Evolutionary conservation across 495 filamentous ascomycete genomes (phyloP), one percentile per base, ranked within the genome.

Genomic region (Annulohypoxylon nitens): DNA sequence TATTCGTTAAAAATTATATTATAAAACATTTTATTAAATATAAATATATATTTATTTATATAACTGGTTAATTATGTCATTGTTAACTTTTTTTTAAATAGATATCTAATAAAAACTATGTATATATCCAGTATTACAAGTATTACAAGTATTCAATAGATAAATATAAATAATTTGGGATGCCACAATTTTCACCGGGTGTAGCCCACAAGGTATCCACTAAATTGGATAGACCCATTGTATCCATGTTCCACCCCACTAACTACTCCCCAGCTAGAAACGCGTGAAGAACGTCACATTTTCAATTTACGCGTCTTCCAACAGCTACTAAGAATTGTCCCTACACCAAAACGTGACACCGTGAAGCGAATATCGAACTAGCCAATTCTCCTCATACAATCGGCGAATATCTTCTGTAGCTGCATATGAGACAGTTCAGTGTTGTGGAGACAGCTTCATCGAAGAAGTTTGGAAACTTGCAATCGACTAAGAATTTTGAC

Each of bases 241-340:
- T 1, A 26, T 12, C 25, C 18, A 10, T 12, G 0, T 11, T 51
- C 3, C 25, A 37, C 6, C 10, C 8, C 30, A 43, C 43, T 50
- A 12, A 23, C 23, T 37, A 26, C 43, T 47, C 36, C 11, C 45
- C 11, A 34, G 34, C 34, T 14, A 0, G 20, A 54, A 33, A 71
- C 72, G 72, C 72, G 67, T 71, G 54, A 37, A 59, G 26, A 47
- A 47, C 5, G n/a, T 20, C 8, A 9, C n/a, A 23, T 63, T 41
- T 61, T 69, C 64, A 69, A 73, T 75, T 73, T 57, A 75, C 73
- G 73, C 73, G 73, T 75, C 73, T 75, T 65, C 25, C 16, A 33
- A 16, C 16, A 68, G 23, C 39, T 50, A 18, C 12, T 23, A 1
- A 23, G 20, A 23, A 23, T 23, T 23, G 20, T 23, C 10, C 3